Evolutionary conservation across 2,329 filamentous ascomycete genomes (phyloP), one percentile per base, ranked within the genome.

Genomic region (Penicillium hordei): DNA sequence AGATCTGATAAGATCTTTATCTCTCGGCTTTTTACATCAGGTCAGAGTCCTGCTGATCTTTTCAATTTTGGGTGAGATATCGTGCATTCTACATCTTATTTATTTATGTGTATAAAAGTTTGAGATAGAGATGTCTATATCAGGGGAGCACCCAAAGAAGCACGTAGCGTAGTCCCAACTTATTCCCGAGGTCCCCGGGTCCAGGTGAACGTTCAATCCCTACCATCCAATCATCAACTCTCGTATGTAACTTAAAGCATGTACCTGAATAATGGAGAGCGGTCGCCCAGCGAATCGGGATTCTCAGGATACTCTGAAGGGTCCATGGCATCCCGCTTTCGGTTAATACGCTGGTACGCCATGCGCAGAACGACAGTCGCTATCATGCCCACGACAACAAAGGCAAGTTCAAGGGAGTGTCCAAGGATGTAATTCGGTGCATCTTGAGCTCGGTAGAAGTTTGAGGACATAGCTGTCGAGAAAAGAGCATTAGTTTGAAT

Each of bases 231-330:
- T 33, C 17, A 12, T 31, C 13, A 33, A 9, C n/a, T 13, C n/a
- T n/a, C 15, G 5, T n/a, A 44, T 3, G 25, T 23, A 8, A 10
- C 21, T 60, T 45, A 83, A 60, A 83, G 68, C 57, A 87, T 84
- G 65, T 89, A 89, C 58, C 82, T 79, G 72, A 86, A 90, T 0
- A 84, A 84, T 1, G 86, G 71, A 1, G 86, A 85, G 59, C 79
- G 81, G 65, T 89, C 87, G 0, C 87, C 87, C 68, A 82, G 70
- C 10, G 76, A 78, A 7, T 84, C 84, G 44, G 89, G 81, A 66
- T 83, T 78, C 0, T 75, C 72, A 4, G 79, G 80, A 29, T 79
- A 81, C 12, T 74, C 72, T 2, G 66, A 76, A 0, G 68, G 69
- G 55, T 83, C 72, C 48, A 73, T 74, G n/a, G 68, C 70, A 10